A percentile compares a stretch with the other conserved stretches of the same genome.
Evolutionary conservation across 2,329 filamentous ascomycete genomes (phyloP).

Genomic region (Neurospora sp.): DNA sequence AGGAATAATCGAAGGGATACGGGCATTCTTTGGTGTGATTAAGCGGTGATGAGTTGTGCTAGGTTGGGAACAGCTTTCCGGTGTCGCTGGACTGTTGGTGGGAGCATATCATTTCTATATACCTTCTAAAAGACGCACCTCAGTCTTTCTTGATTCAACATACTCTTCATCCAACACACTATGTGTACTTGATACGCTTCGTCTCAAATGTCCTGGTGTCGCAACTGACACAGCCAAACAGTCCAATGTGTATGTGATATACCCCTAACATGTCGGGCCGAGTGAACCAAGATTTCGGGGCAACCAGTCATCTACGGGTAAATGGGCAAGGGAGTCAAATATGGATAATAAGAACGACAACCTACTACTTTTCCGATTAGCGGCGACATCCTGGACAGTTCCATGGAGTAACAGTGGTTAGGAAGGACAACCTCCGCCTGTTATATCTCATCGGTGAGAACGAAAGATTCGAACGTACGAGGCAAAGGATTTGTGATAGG

Average conservation of each 20-base stretch:
- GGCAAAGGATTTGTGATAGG: neutral
- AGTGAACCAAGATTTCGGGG: neutral
- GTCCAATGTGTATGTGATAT: neutral
- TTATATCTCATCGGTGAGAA: neutral
- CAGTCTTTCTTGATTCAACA: neutral
- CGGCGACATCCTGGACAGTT: neutral
- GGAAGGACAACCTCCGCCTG: neutral
- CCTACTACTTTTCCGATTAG: neutral
- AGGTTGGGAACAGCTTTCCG: neutral
- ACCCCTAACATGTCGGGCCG: neutral
- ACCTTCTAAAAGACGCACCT: neutral
- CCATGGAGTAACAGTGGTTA: neutral
- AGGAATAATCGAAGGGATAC: neutral
- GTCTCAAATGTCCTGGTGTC: neutral
- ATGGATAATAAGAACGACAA: neutral
- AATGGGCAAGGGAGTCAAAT: neutral
- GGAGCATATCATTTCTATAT: neutral
- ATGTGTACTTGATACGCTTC: neutral
- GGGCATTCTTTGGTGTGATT: neutral
- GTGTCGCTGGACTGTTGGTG: neutral
- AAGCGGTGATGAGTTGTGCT: neutral
- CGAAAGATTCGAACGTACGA: neutral
- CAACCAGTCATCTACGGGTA: neutral
- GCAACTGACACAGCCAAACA: neutral
- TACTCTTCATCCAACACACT: neutral